Conservation (phyloP, 345 rosid species). For the Gossypium sturtianum region DNA sequence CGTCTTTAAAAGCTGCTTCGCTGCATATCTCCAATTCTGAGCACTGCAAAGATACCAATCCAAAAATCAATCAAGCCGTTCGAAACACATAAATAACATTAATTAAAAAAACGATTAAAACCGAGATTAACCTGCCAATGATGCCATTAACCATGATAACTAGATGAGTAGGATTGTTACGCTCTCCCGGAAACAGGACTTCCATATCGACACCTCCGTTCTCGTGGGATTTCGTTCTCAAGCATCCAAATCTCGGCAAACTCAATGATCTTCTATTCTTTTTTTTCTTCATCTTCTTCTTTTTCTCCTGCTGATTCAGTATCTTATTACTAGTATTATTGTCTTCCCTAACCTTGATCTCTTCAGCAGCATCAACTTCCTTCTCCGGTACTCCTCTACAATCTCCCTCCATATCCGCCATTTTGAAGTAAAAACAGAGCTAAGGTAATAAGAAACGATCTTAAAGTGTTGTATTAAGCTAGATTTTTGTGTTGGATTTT, state of each 20-base stretch:
- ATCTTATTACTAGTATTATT: neutral
- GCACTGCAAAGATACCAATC: slow-evolving; percentile 34
- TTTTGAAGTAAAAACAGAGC: slow-evolving; percentile 1
- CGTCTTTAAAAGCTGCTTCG: slow-evolving; percentile 56
- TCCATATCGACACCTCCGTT: slow-evolving; percentile 47
- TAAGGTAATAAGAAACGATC: neutral
- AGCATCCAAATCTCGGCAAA: slow-evolving; percentile 45
- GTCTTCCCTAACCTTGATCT: neutral
- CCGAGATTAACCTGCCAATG: slow-evolving; percentile 56
- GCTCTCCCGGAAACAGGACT: slow-evolving; percentile 38
- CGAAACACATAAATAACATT: neutral
- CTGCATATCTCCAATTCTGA: slow-evolving; percentile 70
- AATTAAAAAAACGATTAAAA: neutral
- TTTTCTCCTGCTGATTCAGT: neutral
- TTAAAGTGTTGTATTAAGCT: no score
- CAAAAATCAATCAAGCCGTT: neutral
- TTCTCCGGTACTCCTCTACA: neutral
- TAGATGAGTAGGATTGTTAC: slow-evolving; percentile 48
- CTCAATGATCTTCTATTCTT: slow-evolving; percentile 18
- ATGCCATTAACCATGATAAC: slow-evolving; percentile 86
- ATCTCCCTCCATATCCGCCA: slow-evolving; percentile 10
- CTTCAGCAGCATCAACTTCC: slow-evolving; percentile 5
- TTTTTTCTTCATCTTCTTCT: neutral
- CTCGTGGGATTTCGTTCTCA: slow-evolving; percentile 37
- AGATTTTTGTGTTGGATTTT: slow-evolving; percentile 5